Evolutionary conservation across 2,329 filamentous ascomycete species (phyloP), one percentile per base, ranked within the genome.

Genomic region (Pezicula carpinea): DNA sequence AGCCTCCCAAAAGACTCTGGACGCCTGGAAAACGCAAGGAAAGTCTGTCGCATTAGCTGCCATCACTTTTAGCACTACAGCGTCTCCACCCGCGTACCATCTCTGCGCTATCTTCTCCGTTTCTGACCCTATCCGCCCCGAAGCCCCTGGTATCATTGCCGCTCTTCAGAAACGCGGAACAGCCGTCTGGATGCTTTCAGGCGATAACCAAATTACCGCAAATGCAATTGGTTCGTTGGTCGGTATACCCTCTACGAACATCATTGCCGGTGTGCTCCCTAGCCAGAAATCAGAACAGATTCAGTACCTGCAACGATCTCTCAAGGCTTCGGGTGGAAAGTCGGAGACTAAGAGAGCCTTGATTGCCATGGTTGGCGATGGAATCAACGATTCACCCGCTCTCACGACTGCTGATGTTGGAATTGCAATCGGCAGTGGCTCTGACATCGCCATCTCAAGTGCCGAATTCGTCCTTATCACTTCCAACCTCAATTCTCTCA

Each of bases 161-260:
- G 74, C 82, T 1, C 78, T 96, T 0, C 76, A 79, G 36, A 66
- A 75, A 4, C 77, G 78, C 14, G 82, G 85, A 17, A 83, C 87
- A 39, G 79, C 83, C 26, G 86, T 95, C 4, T 96, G 85, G 82
- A 95, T 96, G 89, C 82, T 96, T 32, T 95, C 89, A 0, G 91
- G 91, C 23, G 91, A 96, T 70, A 96, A 96, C 61, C 70, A 74
- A n/a, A 82, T 73, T n/a, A 96, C 91, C 0, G 91, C 91, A 2
- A 73, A 77, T 17, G 89, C 89, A 0, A 88, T 96, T 3, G 91
- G 87, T 1, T 69, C 74, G 2, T 80, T 80, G 59, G 74, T 96
- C 15, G 88, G 88, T 18, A 96, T 96, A 53, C 76, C 81, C 0
- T 59, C 73, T 1, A 69, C 73, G 46, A 87, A 95, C 62, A 84